Evolutionary conservation across 306 rosid species (phyloP), one percentile per base, ranked within the genome.

Genomic region (Sechiopsis laciniata): DNA sequence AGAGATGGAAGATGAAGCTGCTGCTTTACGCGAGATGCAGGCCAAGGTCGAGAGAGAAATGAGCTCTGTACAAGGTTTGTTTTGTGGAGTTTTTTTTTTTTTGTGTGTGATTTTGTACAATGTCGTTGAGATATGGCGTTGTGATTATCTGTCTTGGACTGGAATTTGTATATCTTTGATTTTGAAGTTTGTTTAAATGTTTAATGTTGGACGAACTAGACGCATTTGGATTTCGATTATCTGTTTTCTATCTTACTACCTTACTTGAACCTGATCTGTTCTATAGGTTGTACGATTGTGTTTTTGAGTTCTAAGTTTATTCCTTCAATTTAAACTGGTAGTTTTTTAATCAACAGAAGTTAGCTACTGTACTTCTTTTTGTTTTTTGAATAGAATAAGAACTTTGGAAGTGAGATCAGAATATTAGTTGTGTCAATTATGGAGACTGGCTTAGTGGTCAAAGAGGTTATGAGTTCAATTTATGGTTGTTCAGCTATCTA

Each of bases 1-100:
- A 80, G 87, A 87, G 73, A 87, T 87, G 88, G 88, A 87, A 72
- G 87, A 84, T 8, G 91, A 87, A 77, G 83, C 88, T 24, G 87
- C 85, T 75, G 91, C 88, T 61, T 73, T 87, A 65, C 75, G 85
- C 26, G 88, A 87, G 81, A 87, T 87, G 87, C 91, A 87, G 63
- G 91, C 89, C 64, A 87, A 81, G 80, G 87, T 87, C 72, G 87
- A 83, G 75, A 77, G 75, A 76, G 84, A 87, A 20, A 83, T 87
- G 92, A 85, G 85, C 69, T 82, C 89, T 37, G 78, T 75, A 10
- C 89, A 83, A 82, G 89, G 92, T 75, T 61, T 73, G 7, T 73
- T 68, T 40, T 40, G 0, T 0, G 46, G 46, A 6, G 5, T 2
- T 40, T 40, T 40, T 37, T 40, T 40, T 40, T 5, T 40, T 8